Percentiles rank a stretch among this genome's conserved stretches.
Conservation (phyloP, 2,329 filamentous ascomycete genomes). For the Neonectria neomacrospora region DNA sequence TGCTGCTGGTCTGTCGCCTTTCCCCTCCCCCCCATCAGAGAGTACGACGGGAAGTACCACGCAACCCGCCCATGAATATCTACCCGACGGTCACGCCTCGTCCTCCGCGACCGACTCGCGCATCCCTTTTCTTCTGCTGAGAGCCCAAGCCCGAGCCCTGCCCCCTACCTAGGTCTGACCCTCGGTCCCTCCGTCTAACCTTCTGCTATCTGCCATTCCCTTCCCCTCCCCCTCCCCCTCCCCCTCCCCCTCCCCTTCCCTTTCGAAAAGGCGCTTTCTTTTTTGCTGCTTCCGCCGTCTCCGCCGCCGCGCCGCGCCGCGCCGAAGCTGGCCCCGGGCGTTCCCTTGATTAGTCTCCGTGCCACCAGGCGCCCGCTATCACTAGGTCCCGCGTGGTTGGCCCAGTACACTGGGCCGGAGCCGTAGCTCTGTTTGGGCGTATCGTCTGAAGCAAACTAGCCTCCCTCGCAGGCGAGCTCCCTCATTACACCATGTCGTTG, state of each 20-base stretch:
- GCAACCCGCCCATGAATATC: conserved; percentile 32
- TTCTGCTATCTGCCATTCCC: conserved; percentile 8
- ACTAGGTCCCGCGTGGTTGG: conserved; percentile 44
- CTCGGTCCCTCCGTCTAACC: conserved; percentile 13
- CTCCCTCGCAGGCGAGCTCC: conserved; percentile 18
- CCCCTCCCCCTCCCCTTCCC: conserved; percentile 20
- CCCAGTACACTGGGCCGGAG: conserved; percentile 30
- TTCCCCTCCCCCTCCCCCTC: conserved; percentile 6
- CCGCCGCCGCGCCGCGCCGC: conserved; percentile 35
- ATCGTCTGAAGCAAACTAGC: conserved; percentile 32
- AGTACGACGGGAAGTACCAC: conserved; percentile 24
- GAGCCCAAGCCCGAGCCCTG: conserved; percentile 29
- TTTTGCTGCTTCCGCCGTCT: conserved; percentile 37
- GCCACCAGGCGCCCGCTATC: conserved; percentile 38
- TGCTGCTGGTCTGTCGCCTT: neutral
- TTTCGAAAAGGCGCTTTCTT: conserved; percentile 28
- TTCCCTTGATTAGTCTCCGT: conserved; percentile 37
- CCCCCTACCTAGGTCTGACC: conserved; percentile 22
- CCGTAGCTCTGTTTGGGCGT: conserved; percentile 26
- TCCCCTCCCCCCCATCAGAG: neutral
- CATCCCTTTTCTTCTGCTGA: conserved; percentile 43
- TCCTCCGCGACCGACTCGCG: conserved; percentile 33
- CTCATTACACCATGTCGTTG: conserved; percentile 40
- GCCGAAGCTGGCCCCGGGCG: conserved; percentile 30
- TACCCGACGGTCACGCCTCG: conserved; percentile 34